Conservation (phyloP, 2,329 filamentous ascomycete species). For the Fusarium sp. region DNA sequence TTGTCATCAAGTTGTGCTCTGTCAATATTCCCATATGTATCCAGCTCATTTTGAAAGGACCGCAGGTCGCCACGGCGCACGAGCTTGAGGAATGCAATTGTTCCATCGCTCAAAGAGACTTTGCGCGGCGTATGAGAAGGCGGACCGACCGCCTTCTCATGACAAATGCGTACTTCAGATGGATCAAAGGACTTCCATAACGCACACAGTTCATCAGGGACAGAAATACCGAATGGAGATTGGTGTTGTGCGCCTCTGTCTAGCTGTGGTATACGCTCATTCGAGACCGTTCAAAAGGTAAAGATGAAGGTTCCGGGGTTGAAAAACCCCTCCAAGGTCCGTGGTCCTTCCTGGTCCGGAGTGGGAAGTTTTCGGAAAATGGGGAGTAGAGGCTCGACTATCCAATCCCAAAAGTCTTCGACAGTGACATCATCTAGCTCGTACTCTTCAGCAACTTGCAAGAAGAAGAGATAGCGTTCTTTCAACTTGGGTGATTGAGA, state of each 20-base stretch:
- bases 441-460: neutral
- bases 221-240: neutral
- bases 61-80: neutral
- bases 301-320: neutral
- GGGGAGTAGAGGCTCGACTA: neutral
- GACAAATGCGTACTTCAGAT: fast-evolving
- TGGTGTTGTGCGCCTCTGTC: neutral
- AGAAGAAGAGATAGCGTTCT: neutral
- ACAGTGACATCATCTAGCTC: neutral
- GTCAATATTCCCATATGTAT: neutral
- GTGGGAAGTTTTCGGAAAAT: fast-evolving
- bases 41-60: fast-evolving
- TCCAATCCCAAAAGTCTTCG: neutral
- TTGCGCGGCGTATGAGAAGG: neutral
- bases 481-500: neutral
- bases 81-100: neutral
- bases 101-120: neutral
- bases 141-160: fast-evolving
- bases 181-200: neutral
- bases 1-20: neutral
- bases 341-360: neutral
- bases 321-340: neutral
- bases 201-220: neutral
- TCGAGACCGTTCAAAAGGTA: neutral
- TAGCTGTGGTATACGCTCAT: neutral